A percentile compares a stretch with the other conserved stretches of the same genome.
Conservation (phyloP, 805 yeast species). For the Spathaspora hagerdaliae region DNA sequence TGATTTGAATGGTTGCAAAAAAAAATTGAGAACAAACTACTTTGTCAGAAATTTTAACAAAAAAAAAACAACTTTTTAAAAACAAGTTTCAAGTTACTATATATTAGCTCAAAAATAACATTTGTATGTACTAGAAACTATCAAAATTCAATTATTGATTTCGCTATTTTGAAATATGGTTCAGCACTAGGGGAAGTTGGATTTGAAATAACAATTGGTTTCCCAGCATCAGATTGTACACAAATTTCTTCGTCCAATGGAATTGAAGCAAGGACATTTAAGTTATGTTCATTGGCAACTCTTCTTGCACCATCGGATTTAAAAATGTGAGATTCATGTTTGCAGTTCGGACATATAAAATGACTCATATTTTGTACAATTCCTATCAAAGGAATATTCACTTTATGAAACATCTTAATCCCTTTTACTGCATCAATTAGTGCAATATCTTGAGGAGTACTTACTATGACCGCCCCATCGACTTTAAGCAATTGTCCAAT, state of each 20-base stretch:
- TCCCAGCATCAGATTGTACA: constrained; percentile 57
- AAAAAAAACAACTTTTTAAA: too few relatives aligned
- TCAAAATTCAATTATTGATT: constrained; percentile 5
- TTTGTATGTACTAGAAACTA: neutral
- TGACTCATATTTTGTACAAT: constrained; percentile 81
- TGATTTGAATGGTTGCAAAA: too few relatives aligned
- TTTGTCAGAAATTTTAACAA: too few relatives aligned
- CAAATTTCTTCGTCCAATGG: constrained; percentile 66
- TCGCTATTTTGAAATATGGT: constrained; percentile 50
- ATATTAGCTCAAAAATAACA: too few relatives aligned
- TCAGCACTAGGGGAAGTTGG: constrained; percentile 32
- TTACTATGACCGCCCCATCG: constrained; percentile 77
- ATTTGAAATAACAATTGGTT: constrained; percentile 51
- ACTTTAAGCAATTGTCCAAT: constrained; percentile 74
- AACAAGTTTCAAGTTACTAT: too few relatives aligned
- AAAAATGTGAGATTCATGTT: constrained; percentile 69
- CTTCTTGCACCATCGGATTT: constrained; percentile 58
- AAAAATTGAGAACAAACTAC: too few relatives aligned
- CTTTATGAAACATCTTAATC: constrained; percentile 70
- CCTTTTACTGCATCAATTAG: constrained; percentile 78
- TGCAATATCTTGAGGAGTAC: constrained; percentile 86
- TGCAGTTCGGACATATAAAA: constrained; percentile 71
- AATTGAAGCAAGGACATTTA: constrained; percentile 58
- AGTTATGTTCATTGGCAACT: constrained; percentile 44
- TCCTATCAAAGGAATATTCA: constrained; percentile 69